These are phyloP conservation scores for Venturia nashicola DNA, from an alignment of 2,329 filamentous ascomycete species.

Conservation along the genomic window DNA sequence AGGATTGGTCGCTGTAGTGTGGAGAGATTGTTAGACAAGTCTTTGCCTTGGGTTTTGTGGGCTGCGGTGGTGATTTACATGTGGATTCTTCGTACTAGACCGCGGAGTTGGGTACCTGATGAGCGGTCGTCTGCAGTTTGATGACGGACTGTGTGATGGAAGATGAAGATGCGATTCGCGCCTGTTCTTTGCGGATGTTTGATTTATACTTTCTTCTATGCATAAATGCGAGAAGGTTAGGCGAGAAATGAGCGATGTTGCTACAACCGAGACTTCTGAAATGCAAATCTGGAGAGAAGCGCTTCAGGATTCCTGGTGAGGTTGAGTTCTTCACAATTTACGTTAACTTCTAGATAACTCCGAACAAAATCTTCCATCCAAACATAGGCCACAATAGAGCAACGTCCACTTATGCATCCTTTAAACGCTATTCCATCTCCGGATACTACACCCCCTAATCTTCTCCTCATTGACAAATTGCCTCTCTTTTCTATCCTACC, in stretches of 20 bases:
- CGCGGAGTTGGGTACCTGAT: too few relatives aligned
- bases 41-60: neutral
- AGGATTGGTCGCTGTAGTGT: conserved; percentile 7
- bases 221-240: neutral
- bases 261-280: too few relatives aligned
- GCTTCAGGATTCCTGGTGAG: too few relatives aligned
- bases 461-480: conserved; percentile 9
- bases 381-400: neutral
- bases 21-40: too few relatives aligned
- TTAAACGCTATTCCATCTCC: conserved; percentile 8
- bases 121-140: neutral
- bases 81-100: too few relatives aligned
- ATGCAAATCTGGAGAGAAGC: too few relatives aligned
- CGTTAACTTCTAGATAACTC: neutral
- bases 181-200: conserved; percentile 6
- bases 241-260: neutral
- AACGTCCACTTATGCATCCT: conserved; percentile 5
- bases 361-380: too few relatives aligned
- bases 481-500: neutral
- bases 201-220: neutral
- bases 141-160: conserved; percentile 9
- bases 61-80: too few relatives aligned
- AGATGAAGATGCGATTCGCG: conserved; percentile 5
- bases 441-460: too few relatives aligned
- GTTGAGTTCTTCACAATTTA: too few relatives aligned